Conservation (phyloP, 139 green algal species). For the Nannochloris sp. region DNA sequence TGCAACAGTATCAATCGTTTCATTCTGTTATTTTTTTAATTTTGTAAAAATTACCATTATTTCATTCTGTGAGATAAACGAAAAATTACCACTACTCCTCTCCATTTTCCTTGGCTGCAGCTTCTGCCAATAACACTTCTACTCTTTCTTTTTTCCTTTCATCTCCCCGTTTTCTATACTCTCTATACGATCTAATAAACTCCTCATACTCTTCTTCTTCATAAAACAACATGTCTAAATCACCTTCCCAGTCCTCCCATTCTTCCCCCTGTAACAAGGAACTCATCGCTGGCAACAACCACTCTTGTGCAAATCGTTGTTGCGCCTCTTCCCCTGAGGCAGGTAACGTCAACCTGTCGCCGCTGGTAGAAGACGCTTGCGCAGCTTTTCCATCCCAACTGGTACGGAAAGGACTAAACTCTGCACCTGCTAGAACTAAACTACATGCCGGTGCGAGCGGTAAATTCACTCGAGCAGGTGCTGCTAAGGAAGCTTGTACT, state of each 20-base stretch:
- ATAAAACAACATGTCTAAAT: conserved; percentile 15
- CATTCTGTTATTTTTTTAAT: too few relatives aligned
- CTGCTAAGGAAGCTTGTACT: conserved; percentile 50
- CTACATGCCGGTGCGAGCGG: conserved; percentile 65
- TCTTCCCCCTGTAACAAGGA: conserved; percentile 9
- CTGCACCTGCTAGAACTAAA: conserved; percentile 55
- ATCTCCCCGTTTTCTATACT: background rate
- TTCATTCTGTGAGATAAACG: background rate
- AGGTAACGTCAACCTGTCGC: conserved; percentile 31
- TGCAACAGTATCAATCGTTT: too few relatives aligned
- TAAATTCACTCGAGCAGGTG: conserved; percentile 48
- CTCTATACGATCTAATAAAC: conserved; percentile 1
- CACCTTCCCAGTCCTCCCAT: conserved; percentile 21
- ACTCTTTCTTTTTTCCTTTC: background rate
- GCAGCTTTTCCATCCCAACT: conserved; percentile 6
- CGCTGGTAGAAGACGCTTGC: background rate
- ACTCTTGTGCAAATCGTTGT: conserved; percentile 20
- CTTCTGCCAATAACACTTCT: background rate
- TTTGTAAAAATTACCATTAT: too few relatives aligned
- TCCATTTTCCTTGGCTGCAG: background rate
- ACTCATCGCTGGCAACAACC: conserved; percentile 21
- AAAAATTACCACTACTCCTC: background rate
- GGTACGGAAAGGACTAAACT: conserved; percentile 26
- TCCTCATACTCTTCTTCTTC: conserved; percentile 14
- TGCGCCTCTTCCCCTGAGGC: conserved; percentile 14